Percentiles rank a stretch among this genome's conserved stretches.
phyloP scores from a whole-genome alignment of 1,284 basidiomycete species.

The Moesziomyces aphidis region DNA sequence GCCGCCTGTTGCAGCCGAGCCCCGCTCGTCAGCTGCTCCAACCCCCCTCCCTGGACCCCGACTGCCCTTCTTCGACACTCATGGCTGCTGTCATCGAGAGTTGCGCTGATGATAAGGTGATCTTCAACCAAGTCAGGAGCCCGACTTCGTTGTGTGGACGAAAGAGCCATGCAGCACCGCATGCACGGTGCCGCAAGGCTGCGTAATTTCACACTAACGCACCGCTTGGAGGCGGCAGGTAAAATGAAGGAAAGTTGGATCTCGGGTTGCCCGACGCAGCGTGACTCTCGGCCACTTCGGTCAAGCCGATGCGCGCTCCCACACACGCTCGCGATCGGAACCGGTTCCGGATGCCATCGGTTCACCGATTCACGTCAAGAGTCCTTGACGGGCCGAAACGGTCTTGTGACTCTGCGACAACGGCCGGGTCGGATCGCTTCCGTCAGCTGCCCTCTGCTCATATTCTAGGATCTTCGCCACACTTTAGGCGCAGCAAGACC shows the following conservation, averaged over 20 bases:
- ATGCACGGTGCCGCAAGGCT: background rate
- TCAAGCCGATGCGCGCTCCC: background rate
- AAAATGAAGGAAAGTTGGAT: background rate
- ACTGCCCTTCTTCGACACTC: background rate
- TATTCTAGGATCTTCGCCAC: background rate
- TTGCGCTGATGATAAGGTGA: background rate
- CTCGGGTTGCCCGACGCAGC: background rate
- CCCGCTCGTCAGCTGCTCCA: too few species aligned
- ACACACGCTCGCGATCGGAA: background rate
- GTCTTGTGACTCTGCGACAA: background rate
- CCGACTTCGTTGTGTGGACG: too few species aligned
- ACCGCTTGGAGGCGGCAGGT: background rate
- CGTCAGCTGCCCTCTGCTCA: too few species aligned
- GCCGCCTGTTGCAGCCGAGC: too few species aligned
- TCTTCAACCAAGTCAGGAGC: too few species aligned
- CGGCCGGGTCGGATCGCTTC: too few species aligned
- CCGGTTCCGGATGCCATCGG: too few species aligned
- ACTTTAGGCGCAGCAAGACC: background rate
- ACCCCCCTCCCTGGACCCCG: too few species aligned
- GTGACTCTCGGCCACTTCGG: background rate
- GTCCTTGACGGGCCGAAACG: background rate
- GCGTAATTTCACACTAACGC: slow-evolving; percentile 11
- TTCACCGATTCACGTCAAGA: background rate
- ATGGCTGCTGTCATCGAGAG: background rate
- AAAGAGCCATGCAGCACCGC: background rate